phyloP scores from a whole-genome alignment of 495 filamentous ascomycete species.

The Xylaria longipes region DNA sequence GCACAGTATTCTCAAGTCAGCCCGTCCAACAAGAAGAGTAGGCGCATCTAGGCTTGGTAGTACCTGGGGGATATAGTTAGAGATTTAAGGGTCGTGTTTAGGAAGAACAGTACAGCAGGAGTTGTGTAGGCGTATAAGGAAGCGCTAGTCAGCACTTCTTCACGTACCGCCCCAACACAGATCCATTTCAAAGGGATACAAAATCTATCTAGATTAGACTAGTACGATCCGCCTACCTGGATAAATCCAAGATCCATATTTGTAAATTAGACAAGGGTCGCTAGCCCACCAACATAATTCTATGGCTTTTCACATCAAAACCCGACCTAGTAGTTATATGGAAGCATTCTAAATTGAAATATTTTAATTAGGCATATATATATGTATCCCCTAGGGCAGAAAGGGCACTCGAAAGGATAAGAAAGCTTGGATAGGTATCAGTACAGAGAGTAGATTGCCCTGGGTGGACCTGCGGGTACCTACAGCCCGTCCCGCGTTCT shows the following conservation, averaged over 20 bases:
- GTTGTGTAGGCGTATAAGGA: too few relatives aligned
- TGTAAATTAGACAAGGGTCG: background rate
- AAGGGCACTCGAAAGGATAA: too few relatives aligned
- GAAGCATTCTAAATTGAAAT: background rate
- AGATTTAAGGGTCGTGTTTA: too few relatives aligned
- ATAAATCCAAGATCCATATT: background rate
- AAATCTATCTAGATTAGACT: background rate
- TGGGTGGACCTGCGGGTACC: background rate
- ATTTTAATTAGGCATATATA: background rate
- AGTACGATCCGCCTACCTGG: background rate
- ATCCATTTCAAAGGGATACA: too few relatives aligned
- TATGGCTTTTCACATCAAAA: background rate
- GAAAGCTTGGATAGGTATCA: too few relatives aligned
- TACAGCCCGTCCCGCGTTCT: background rate
- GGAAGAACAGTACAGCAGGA: too few relatives aligned
- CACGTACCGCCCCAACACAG: too few relatives aligned
- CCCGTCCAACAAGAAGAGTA: background rate
- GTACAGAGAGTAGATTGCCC: too few relatives aligned
- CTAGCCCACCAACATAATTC: background rate
- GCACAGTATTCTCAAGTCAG: background rate
- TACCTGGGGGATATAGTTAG: too few relatives aligned
- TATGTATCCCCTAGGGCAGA: background rate
- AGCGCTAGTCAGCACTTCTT: too few relatives aligned
- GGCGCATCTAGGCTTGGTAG: too few relatives aligned
- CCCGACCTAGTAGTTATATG: background rate